Base-by-base conservation (phyloP, 257 asterid genomes). In the Solanum dulcamara region DNA sequence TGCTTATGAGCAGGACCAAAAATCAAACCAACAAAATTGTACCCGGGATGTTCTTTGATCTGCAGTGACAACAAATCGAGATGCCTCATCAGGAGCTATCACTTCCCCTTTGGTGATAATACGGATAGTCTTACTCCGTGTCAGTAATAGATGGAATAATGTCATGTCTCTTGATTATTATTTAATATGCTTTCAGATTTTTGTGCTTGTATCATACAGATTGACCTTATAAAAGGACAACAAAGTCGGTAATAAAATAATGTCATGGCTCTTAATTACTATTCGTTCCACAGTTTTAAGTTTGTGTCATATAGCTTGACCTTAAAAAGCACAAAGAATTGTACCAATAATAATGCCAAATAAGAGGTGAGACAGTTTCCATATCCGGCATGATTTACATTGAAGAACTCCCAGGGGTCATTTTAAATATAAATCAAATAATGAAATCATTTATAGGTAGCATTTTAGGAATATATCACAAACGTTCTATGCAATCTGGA, bases 31-130 rank as follows among this genome's bases (percentile, higher is more conserved):
- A 91, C 81, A 70, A 93, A 91, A 90, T 91, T 91, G 89, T 90
- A 92, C 42, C 92, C 93, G 53, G 96, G 96, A 90, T 90, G 88
- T 64, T 93, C 97, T 87, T 93, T 94, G 80, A 93, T 89, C 99
- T 96, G 96, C 92, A 91, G 3, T 86, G 83, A 86, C 37, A 20
- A 89, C 86, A 90, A 83, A 68, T 20, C 71, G 74, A 80, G 33
- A 75, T 87, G 60, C 48, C 85, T 85, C 83, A 72, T 66, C 74
- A 86, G 85, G 81, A 66, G 33, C n/a, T 67, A 37, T 42, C 68
- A 84, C 86, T 62, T 83, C 66, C 50, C 86, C 26, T 42, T 81
- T 42, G 42, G 11, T 75, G 38, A 75, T 30, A 44, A 7, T 28
- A 48, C 20, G 10, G 17, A 18, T 46, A 28, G 28, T 46, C 83